phyloP scores from a whole-genome alignment of 1,284 basidiomycete genomes.

The Wolfiporia cocos region DNA sequence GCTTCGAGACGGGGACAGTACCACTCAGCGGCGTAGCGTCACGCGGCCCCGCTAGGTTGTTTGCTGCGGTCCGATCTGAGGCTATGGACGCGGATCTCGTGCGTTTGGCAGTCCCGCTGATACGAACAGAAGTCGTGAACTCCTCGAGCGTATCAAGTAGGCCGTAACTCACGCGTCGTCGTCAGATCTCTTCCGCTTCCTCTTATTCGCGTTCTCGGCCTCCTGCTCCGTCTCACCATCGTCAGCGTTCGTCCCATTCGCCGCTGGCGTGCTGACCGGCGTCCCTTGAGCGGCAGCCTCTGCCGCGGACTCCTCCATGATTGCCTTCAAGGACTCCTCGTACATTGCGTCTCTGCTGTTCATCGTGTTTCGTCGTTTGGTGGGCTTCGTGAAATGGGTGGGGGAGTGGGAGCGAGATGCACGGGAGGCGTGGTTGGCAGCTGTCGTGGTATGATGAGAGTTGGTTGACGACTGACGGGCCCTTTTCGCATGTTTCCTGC shows the following conservation, averaged over 20 bases:
- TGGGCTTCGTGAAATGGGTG: slow-evolving; percentile 47
- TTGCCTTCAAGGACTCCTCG: slow-evolving; percentile 76
- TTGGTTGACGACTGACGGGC: slow-evolving; percentile 59
- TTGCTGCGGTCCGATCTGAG: slow-evolving; percentile 45
- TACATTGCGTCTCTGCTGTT: slow-evolving; percentile 95
- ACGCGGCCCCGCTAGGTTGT: slow-evolving; percentile 26
- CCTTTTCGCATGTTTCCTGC: slow-evolving; percentile 57
- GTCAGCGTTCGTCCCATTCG: slow-evolving; percentile 13
- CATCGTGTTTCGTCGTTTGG: slow-evolving; percentile 93
- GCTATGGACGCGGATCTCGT: slow-evolving; percentile 64
- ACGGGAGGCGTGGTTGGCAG: slow-evolving; percentile 38
- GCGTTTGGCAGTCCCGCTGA: slow-evolving; percentile 55
- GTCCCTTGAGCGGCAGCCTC: slow-evolving; percentile 48
- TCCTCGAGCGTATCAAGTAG: no score
- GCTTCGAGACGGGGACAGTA: slow-evolving; percentile 15
- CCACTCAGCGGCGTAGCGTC: slow-evolving; percentile 38
- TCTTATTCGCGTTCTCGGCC: slow-evolving; percentile 40
- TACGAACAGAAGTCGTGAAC: no score
- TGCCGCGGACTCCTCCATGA: slow-evolving; percentile 66
- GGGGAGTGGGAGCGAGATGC: slow-evolving; percentile 76
- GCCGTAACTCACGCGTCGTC: slow-evolving; percentile 59
- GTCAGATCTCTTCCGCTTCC: slow-evolving; percentile 69
- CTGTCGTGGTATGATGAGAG: slow-evolving; percentile 30
- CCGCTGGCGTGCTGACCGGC: slow-evolving; percentile 16
- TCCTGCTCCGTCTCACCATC: slow-evolving; percentile 39